phyloP scores from a whole-genome alignment of 257 asterid species.

The Nicotiana tabacum region DNA sequence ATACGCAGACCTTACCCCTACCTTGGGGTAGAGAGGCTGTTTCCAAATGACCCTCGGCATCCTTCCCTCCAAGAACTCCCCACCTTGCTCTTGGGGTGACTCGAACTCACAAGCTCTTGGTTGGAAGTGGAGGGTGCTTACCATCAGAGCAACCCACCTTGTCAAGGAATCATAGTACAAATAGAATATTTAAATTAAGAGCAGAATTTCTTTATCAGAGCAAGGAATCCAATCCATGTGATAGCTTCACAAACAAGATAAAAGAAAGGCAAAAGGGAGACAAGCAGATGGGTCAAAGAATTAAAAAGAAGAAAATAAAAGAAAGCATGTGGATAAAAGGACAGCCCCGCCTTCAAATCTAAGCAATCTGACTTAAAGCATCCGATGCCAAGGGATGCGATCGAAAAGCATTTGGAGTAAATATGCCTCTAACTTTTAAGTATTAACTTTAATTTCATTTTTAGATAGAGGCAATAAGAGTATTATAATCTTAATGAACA shows the following conservation, averaged over 20 bases:
- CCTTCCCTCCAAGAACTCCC: too few species aligned
- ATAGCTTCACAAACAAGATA: slow-evolving; percentile 33
- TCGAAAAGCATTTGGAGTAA: slow-evolving; percentile 21
- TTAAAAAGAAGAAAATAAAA: slow-evolving; percentile 21
- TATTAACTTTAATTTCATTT: background rate
- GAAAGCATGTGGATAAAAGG: slow-evolving; percentile 38
- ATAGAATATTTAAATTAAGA: slow-evolving; percentile 11
- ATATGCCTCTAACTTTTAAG: slow-evolving; percentile 26
- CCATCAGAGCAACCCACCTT: too few species aligned
- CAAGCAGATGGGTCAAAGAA: slow-evolving; percentile 19
- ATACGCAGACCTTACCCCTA: too few species aligned
- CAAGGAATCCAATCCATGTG: slow-evolving; percentile 26
- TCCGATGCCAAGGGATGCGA: slow-evolving; percentile 10
- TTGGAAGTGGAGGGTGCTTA: too few species aligned
- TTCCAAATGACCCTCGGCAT: too few species aligned
- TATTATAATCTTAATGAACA: background rate
- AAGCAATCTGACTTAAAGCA: slow-evolving; percentile 28
- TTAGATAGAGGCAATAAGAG: background rate
- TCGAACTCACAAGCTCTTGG: too few species aligned
- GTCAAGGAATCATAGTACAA: background rate
- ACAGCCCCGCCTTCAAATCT: slow-evolving; percentile 31
- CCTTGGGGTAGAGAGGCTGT: too few species aligned
- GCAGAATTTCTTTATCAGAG: slow-evolving; percentile 18
- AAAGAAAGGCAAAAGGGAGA: slow-evolving; percentile 15
- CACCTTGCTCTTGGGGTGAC: too few species aligned